Base-by-base conservation (phyloP, 1,284 basidiomycete species). In the Leccinum cinnamomeum region DNA sequence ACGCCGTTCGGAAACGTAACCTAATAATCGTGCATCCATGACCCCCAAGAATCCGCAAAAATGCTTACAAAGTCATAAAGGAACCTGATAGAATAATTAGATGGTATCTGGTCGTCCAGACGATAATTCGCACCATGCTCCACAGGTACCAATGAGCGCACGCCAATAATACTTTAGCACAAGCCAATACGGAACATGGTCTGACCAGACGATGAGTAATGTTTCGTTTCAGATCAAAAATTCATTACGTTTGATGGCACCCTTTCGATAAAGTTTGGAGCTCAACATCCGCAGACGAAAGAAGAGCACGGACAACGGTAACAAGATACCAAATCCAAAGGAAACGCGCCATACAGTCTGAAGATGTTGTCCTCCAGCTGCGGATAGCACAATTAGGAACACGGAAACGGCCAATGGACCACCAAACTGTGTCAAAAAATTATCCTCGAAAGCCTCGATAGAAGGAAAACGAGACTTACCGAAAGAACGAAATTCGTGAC, bases 1-100 rank as follows among this genome's bases (percentile, higher is more conserved):
- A 86, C 82, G n/a, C 86, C 86, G 68, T 90, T 90, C 0, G 90
- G 89, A 72, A 90, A 91, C 1, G 86, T 85, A 28, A 91, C 80
- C 83, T 85, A 56, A 60, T 14, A 18, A 41, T 58, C 30, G 50
- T 20, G 30, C 53, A 57, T 56, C 30, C 30, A 56, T 51, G 48
- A 48, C 16, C 3, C 33, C 11, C 12, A 62, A 61, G 35, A 56
- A 37, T 14, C 10, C 20, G 11, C 20, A 39, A 30, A 23, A 2
- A 16, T 25, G 67, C 79, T 69, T 68, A 86, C 87, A 62, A 90
- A 89, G 73, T 91, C 89, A 70, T 90, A 92, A 55, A 89, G 78
- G 75, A 90, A 91, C 89, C 85, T 87, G 59, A 44, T 35, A 5
- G 20, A 57, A 53, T 46, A 57, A 58, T 69, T 48, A 69, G 60